Evolutionary conservation across 108 stramenopile species (phyloP).

Genomic region (Craspedostauros australis): DNA sequence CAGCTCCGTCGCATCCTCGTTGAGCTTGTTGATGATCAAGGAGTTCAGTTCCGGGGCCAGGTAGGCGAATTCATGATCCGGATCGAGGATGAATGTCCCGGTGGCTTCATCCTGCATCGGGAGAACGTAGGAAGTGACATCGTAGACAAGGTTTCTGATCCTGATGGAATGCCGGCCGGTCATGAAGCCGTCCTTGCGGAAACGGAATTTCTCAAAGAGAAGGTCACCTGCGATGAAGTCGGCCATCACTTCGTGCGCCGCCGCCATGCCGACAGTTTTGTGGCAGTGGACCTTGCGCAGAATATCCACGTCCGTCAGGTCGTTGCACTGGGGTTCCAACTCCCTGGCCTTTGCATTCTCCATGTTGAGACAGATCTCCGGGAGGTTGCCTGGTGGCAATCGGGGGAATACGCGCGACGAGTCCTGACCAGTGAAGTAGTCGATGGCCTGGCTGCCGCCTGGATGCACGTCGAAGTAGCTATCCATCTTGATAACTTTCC

Average conservation of each 20-base stretch:
- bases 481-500: conserved; percentile 31
- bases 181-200: conserved; percentile 34
- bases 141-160: conserved; percentile 34
- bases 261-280: conserved; percentile 22
- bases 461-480: conserved; percentile 20
- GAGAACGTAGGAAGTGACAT: conserved; percentile 33
- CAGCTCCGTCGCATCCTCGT: neutral
- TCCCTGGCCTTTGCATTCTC: conserved; percentile 19
- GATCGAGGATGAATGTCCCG: neutral
- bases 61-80: conserved; percentile 17
- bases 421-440: conserved; percentile 34
- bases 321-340: conserved; percentile 13
- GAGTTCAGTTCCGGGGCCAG: conserved; percentile 34
- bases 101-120: conserved; percentile 5
- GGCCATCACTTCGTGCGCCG: conserved; percentile 29
- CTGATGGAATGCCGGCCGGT: conserved; percentile 27
- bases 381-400: conserved; percentile 21
- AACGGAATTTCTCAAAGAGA: conserved; percentile 28
- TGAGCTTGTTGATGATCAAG: conserved; percentile 38
- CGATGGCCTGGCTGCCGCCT: conserved; percentile 24
- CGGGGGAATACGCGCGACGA: conserved; percentile 40
- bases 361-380: conserved; percentile 18
- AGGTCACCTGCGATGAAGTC: conserved; percentile 16
- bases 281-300: conserved; percentile 34
- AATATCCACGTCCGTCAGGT: conserved; percentile 30